Conservation (phyloP, 768 basidiomycete genomes). For the Lentinula guzmanii region DNA sequence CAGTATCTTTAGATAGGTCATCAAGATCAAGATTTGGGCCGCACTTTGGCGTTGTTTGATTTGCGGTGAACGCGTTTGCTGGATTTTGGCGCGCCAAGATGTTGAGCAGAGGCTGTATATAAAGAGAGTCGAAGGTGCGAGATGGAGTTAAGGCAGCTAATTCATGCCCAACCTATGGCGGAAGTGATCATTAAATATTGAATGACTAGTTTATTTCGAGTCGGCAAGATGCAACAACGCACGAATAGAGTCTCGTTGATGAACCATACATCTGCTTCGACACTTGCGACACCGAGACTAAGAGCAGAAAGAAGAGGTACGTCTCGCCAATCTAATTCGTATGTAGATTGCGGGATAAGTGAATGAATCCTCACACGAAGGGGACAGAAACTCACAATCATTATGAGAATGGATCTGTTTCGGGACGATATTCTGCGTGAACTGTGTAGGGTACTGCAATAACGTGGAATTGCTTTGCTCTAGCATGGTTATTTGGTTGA, state of each 20-base stretch:
- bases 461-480: conserved; percentile 5
- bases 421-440: conserved; percentile 3
- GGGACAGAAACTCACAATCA: conserved; percentile 31
- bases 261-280: conserved; percentile 50
- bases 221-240: conserved; percentile 9
- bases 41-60: conserved; percentile 35
- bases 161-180: conserved; percentile 39
- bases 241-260: conserved; percentile 38
- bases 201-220: too few relatives aligned
- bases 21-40: conserved; percentile 8
- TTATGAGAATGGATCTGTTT: conserved; percentile 46
- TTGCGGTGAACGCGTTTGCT: conserved; percentile 30
- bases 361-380: not conserved
- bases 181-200: not conserved
- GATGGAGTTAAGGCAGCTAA: conserved; percentile 31
- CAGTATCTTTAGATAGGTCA: not conserved
- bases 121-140: conserved; percentile 42
- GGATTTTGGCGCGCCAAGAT: conserved; percentile 38
- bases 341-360: not conserved
- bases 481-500: conserved; percentile 2
- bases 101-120: conserved; percentile 38
- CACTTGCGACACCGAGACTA: conserved; percentile 42
- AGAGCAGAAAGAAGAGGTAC: conserved; percentile 43
- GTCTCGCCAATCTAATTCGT: conserved; percentile 40
- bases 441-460: conserved; percentile 6